Evolutionary conservation across 1,284 basidiomycete species (phyloP).

Genomic region (Ceratorhiza oryzae-sativae): DNA sequence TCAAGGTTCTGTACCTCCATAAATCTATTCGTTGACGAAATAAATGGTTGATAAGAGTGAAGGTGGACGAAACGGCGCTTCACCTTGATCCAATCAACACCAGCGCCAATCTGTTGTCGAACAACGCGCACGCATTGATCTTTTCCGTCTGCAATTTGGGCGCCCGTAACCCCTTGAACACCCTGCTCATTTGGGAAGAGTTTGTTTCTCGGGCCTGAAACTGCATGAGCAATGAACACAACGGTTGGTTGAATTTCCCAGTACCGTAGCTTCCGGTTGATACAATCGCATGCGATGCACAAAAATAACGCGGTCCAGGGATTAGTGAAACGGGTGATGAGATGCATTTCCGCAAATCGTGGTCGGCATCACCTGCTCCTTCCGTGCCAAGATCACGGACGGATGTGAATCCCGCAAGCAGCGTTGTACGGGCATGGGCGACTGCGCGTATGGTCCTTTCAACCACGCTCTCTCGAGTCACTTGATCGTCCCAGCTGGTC

Average conservation of each 20-base stretch:
- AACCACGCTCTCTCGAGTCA: conserved; percentile 63
- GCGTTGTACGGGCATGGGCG: conserved; percentile 64
- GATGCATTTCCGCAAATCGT: conserved; percentile 65
- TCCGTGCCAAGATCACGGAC: conserved; percentile 73
- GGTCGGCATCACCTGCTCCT: conserved; percentile 68
- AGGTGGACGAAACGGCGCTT: conserved; percentile 22
- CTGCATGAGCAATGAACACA: not conserved
- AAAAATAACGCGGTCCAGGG: conserved; percentile 70
- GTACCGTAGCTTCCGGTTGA: conserved; percentile 69
- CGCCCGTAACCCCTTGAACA: conserved; percentile 64
- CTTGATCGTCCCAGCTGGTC: conserved; percentile 66
- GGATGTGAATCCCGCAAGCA: conserved; percentile 70
- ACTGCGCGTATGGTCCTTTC: conserved; percentile 67
- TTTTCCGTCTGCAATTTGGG: conserved; percentile 65
- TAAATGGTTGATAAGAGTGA: not conserved
- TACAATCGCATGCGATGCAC: conserved; percentile 66
- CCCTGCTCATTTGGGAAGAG: conserved; percentile 59
- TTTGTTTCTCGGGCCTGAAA: conserved; percentile 62
- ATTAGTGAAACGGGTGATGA: conserved; percentile 61
- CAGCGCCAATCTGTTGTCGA: conserved; percentile 68
- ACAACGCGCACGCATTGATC: conserved; percentile 65
- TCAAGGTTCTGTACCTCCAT: too few relatives aligned
- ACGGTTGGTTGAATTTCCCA: conserved; percentile 18
- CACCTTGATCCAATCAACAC: conserved; percentile 63
- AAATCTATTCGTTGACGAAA: conserved; percentile 52